These are phyloP conservation scores for Leccinum holopus DNA, from an alignment of 1,284 basidiomycete species.

Conservation along the genomic window DNA sequence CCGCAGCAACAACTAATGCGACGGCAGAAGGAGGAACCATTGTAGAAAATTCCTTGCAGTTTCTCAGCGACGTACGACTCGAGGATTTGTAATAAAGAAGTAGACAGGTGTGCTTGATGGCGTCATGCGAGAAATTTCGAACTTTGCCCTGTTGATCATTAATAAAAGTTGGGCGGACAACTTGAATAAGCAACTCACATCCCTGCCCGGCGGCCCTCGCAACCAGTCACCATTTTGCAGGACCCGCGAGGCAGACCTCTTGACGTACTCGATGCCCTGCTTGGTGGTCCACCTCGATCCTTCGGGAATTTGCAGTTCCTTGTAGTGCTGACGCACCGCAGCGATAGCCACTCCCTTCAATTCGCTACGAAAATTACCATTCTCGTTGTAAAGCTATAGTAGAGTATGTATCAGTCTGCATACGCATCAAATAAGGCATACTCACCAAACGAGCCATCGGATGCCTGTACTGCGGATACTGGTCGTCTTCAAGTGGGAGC, in stretches of 20 bases:
- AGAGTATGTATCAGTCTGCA: background rate
- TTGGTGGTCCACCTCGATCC: background rate
- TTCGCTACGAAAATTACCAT: background rate
- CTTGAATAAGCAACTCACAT: background rate
- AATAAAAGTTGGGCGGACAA: background rate
- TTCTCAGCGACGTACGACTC: background rate
- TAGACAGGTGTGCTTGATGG: background rate
- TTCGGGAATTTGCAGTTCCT: background rate
- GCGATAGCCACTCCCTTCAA: background rate
- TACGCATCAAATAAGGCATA: background rate
- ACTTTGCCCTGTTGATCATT: background rate
- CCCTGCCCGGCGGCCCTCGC: background rate
- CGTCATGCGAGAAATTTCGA: background rate
- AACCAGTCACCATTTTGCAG: background rate
- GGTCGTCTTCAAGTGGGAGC: background rate
- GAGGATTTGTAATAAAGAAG: background rate
- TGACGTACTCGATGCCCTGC: background rate
- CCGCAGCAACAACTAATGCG: background rate
- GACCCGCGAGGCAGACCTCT: background rate
- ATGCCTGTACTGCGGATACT: background rate
- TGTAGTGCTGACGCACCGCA: background rate
- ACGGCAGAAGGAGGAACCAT: background rate
- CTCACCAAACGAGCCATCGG: background rate
- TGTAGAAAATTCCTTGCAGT: background rate
- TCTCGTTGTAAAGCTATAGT: background rate